These are phyloP conservation scores for Wickerhamomyces rabaulensis DNA, from an alignment of 805 yeast species.

Conservation along the genomic window DNA sequence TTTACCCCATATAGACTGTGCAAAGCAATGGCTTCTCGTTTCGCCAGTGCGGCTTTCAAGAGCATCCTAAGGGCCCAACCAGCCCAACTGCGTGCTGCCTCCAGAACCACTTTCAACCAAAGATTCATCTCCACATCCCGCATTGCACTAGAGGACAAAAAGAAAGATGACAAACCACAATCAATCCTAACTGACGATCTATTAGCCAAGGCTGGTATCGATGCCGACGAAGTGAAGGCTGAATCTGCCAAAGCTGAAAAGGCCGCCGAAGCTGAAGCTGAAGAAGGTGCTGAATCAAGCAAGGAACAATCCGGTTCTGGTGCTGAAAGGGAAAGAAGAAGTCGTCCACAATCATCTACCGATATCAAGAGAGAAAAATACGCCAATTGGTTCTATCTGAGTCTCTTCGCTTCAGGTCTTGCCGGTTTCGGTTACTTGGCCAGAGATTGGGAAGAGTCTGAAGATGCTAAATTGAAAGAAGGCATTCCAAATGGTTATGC, in stretches of 20 bases:
- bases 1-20: too few relatives aligned
- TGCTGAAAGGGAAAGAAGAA: slow-evolving; percentile 25
- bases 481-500: slow-evolving; percentile 63
- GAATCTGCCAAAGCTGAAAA: slow-evolving; percentile 7
- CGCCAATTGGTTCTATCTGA: slow-evolving; percentile 68
- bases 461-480: slow-evolving; percentile 52
- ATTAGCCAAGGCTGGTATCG: slow-evolving; percentile 80
- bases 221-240: slow-evolving; percentile 34
- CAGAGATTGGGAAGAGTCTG: slow-evolving; percentile 82
- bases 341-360: slow-evolving; percentile 63
- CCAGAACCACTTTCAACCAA: not conserved
- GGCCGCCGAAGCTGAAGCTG: slow-evolving; percentile 17
- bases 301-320: slow-evolving; percentile 10
- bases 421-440: slow-evolving; percentile 66
- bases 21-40: not conserved
- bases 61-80: not conserved
- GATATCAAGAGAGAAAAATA: slow-evolving; percentile 80
- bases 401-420: slow-evolving; percentile 39
- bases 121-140: slow-evolving; percentile 17
- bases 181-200: slow-evolving; percentile 76
- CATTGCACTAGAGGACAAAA: slow-evolving; percentile 12
- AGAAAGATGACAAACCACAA: slow-evolving; percentile 26
- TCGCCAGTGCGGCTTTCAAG: slow-evolving; percentile 1
- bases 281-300: slow-evolving; percentile 18
- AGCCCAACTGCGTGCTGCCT: not conserved